A percentile compares a stretch with the other conserved stretches of the same genome.
These are phyloP conservation scores for Saksenaea oblongispora DNA, from an alignment of 371 early-diverging fungal species.

Conservation along the genomic window DNA sequence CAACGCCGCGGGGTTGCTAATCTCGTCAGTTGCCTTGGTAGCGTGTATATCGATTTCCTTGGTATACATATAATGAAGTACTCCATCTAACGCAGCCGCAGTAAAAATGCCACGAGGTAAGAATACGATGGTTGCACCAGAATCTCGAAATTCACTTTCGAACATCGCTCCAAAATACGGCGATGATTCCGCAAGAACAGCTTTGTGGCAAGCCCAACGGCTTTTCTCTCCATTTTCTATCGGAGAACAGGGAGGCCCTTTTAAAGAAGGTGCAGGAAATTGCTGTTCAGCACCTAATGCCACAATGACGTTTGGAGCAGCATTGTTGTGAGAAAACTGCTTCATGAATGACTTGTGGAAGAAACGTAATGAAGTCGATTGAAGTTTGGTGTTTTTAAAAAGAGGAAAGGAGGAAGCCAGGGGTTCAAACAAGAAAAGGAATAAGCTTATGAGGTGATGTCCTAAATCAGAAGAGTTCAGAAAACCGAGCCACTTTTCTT, in stretches of 20 bases:
- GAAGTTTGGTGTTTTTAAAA: background rate
- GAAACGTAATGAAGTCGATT: background rate
- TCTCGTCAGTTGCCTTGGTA: conserved; percentile 5
- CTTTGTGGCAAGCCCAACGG: conserved; percentile 37
- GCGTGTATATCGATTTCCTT: conserved; percentile 14
- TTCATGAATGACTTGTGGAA: background rate
- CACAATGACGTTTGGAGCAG: background rate
- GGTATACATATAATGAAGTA: conserved; percentile 40
- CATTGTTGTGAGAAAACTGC: background rate
- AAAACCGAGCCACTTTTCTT: conserved; percentile 1
- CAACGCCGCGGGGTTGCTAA: background rate
- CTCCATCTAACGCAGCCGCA: conserved; percentile 12
- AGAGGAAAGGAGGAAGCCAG: background rate
- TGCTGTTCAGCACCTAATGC: conserved; percentile 1
- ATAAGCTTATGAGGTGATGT: background rate
- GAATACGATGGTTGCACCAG: conserved; percentile 25
- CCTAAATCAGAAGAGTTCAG: background rate
- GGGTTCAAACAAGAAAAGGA: background rate
- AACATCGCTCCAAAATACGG: conserved; percentile 46
- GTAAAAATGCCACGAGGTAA: conserved; percentile 32
- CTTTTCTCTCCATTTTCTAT: background rate
- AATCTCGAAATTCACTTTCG: conserved; percentile 34
- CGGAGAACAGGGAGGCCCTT: background rate
- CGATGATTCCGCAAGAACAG: conserved; percentile 28
- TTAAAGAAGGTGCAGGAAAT: background rate